Evolutionary conservation across 2,329 filamentous ascomycete genomes (phyloP), one percentile per base, ranked within the genome.

Genomic region (Apiospora marii): DNA sequence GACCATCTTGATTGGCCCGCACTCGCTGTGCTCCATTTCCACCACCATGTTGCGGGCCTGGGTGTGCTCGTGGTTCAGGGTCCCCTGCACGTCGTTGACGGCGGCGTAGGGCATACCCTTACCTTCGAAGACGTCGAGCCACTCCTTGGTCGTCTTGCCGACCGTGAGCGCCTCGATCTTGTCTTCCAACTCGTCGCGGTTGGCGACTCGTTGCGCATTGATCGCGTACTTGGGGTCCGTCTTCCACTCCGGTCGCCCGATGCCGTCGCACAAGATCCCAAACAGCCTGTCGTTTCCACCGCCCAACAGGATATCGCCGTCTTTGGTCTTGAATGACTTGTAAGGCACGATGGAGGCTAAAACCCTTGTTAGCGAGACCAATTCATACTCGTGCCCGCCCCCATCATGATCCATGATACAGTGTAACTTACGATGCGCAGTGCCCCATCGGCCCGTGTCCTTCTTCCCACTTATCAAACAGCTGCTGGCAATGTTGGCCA

Each of bases 301-400:
- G 5, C 92, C 92, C 67, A 93, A 87, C 27, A 94, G 86, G 48
- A 94, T 87, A 72, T 91, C 89, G n/a, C 91, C 91, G 74, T 94
- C 91, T 71, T 88, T 89, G 4, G 92, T 94, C 78, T 90, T 88
- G 81, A 94, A 99, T 0, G 94, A 94, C 78, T 92, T 92, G 82
- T 99, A 99, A 0, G 96, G 96, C 0, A 99, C 96, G 80, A 99
- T 98, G 0, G 94, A 97, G n/a, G 96, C 93, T 95, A 73, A 10
- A 0, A n/a, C 13, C 24, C 44, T 68, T 69, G 43, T 70, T 69
- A 76, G 74, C 44, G 30, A 48, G 74, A 34, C 27, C 49, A 12
- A 27, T 3, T 16, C 5, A 1, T 14, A 5, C 4, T 64, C 19
- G 22, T 30, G 4, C 58, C 19, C 34, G 4, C 58, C 19, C 34